Conservation (phyloP, 1,284 basidiomycete genomes). For the Mycena citricolor region DNA sequence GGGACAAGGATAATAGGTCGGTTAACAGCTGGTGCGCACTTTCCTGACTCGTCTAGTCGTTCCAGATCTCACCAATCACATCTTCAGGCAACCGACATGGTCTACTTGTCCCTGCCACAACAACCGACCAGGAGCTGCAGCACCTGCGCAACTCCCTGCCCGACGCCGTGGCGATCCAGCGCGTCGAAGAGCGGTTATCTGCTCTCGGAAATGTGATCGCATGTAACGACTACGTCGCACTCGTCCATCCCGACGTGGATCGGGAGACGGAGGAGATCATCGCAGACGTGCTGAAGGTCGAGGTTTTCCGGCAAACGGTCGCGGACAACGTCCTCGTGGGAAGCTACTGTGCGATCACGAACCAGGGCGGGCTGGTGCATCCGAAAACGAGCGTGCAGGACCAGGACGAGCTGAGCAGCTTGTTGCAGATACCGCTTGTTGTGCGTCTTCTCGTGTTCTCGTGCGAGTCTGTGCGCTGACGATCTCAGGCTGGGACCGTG, state of each 20-base stretch:
- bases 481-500: conserved; percentile 96
- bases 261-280: conserved; percentile 99
- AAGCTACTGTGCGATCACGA: conserved; percentile 91
- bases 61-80: neutral
- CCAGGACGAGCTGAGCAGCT: conserved; percentile 94
- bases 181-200: conserved; percentile 94
- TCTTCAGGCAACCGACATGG: conserved; percentile 86
- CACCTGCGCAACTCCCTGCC: conserved; percentile 97
- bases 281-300: conserved; percentile 97
- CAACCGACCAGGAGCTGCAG: conserved; percentile 98
- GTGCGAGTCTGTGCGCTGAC: conserved; percentile 4
- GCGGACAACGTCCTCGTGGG: conserved; percentile 97
- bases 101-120: conserved; percentile 92
- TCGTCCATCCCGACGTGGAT: conserved; percentile 97
- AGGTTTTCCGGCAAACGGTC: conserved; percentile 98
- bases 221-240: conserved; percentile 96
- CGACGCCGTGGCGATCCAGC: conserved; percentile 88
- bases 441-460: conserved; percentile 47
- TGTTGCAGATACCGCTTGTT: conserved; percentile 94
- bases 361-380: conserved; percentile 96
- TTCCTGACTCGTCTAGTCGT: neutral
- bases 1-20: conserved; percentile 95
- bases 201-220: conserved; percentile 98
- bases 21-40: conserved; percentile 76
- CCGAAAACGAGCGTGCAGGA: conserved; percentile 97